A percentile compares a stretch with the other conserved stretches of the same genome.
phyloP scores from a whole-genome alignment of 2,329 filamentous ascomycete species.

The Chaetothyriales sp. region DNA sequence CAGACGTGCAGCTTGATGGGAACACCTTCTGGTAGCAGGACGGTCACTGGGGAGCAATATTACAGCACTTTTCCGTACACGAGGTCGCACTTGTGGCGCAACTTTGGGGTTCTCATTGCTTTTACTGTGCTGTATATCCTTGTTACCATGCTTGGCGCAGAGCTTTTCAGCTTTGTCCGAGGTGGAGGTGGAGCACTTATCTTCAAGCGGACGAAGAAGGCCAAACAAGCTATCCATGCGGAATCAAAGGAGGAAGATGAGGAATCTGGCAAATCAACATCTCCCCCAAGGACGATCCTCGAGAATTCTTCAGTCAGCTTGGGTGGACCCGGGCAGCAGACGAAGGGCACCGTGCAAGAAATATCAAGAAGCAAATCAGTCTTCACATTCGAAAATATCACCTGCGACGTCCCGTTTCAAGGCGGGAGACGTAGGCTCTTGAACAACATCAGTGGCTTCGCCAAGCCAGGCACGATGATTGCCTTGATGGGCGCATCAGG shows the following conservation, averaged over 20 bases:
- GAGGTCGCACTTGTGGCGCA: slow-evolving; percentile 50
- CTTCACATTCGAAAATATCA: slow-evolving; percentile 58
- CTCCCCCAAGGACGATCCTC: slow-evolving; percentile 24
- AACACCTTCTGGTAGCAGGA: slow-evolving; percentile 37
- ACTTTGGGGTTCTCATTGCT: slow-evolving; percentile 64
- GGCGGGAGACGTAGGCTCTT: slow-evolving; percentile 49
- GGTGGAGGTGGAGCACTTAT: slow-evolving; percentile 53
- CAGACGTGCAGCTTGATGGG: slow-evolving; percentile 52
- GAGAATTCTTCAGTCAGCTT: slow-evolving; percentile 9
- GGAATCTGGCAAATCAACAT: slow-evolving; percentile 35
- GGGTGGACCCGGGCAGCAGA: slow-evolving; percentile 5
- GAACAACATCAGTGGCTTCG: slow-evolving; percentile 61
- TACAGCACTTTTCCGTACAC: slow-evolving; percentile 39
- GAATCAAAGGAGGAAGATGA: slow-evolving; percentile 38
- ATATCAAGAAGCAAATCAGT: slow-evolving; percentile 47
- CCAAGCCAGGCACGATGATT: slow-evolving; percentile 65
- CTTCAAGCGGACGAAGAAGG: slow-evolving; percentile 55
- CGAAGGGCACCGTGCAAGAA: slow-evolving; percentile 29
- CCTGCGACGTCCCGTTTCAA: slow-evolving; percentile 59
- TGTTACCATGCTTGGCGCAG: slow-evolving; percentile 56
- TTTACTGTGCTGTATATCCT: slow-evolving; percentile 62
- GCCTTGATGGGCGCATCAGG: slow-evolving; percentile 71
- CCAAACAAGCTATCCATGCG: slow-evolving; percentile 41
- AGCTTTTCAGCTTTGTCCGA: slow-evolving; percentile 49
- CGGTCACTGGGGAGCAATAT: slow-evolving; percentile 43